A percentile compares a stretch with the other conserved stretches of the same genome.
Conservation (phyloP, 2,329 filamentous ascomycete genomes). For the Delphinella strobiligena region DNA sequence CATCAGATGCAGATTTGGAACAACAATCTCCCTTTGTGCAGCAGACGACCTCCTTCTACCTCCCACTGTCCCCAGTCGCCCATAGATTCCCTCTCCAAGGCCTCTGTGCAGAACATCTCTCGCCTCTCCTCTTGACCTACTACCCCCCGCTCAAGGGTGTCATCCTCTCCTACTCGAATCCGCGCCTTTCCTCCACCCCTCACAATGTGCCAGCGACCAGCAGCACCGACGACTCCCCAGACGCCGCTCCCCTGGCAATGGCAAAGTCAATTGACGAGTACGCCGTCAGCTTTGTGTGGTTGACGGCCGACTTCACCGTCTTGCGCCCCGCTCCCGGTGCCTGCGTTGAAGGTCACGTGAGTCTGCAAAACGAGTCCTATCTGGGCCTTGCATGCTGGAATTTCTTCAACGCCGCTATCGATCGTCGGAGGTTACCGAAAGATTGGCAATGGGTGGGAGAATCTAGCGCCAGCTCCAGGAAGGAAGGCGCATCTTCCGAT, state of each 20-base stretch:
- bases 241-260: conserved; percentile 25
- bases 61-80: conserved; percentile 59
- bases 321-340: conserved; percentile 65
- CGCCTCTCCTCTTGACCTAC: conserved; percentile 64
- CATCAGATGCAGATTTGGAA: conserved; percentile 2
- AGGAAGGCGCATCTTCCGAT: conserved; percentile 3
- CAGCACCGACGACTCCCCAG: neutral
- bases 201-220: conserved; percentile 14
- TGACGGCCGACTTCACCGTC: conserved; percentile 75
- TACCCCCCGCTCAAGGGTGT: conserved; percentile 61
- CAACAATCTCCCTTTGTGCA: conserved; percentile 59
- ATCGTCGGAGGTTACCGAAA: conserved; percentile 59
- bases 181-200: conserved; percentile 50
- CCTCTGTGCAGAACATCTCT: conserved; percentile 61
- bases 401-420: conserved; percentile 82
- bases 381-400: conserved; percentile 83
- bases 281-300: conserved; percentile 74
- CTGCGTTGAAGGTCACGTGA: conserved; percentile 68
- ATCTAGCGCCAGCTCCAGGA: conserved; percentile 15
- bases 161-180: conserved; percentile 61
- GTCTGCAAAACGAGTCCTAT: conserved; percentile 79
- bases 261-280: conserved; percentile 59
- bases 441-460: conserved; percentile 68
- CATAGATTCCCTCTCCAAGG: conserved; percentile 59
- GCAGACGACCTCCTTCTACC: conserved; percentile 69